phyloP scores from a whole-genome alignment of 345 rosid species.

The Lumnitzera racemosa region DNA sequence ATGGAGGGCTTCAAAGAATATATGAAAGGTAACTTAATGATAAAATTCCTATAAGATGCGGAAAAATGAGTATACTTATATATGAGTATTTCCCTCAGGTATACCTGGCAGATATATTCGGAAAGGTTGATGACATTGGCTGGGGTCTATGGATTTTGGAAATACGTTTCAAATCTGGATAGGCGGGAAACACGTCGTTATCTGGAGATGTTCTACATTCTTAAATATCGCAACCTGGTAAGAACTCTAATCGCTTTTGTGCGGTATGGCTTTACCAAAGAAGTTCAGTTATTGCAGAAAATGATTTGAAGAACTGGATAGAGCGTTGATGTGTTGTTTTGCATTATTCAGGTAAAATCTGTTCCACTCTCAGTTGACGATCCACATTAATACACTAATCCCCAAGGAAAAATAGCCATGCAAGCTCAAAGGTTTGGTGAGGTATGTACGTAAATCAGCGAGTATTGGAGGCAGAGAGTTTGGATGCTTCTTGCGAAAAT shows the following conservation, averaged over 20 bases:
- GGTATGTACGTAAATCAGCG: too few relatives aligned
- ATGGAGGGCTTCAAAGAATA: constrained; percentile 6
- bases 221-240: constrained; percentile 48
- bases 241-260: constrained; percentile 9
- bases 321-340: not conserved
- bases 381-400: too few relatives aligned
- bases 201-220: constrained; percentile 54
- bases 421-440: too few relatives aligned
- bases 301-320: not conserved
- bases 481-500: too few relatives aligned
- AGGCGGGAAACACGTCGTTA: constrained; percentile 46
- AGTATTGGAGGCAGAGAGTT: too few relatives aligned
- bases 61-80: too few relatives aligned
- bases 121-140: constrained; percentile 45
- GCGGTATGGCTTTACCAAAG: not conserved
- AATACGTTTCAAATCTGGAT: constrained; percentile 50
- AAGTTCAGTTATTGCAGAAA: not conserved
- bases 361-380: constrained; percentile 29
- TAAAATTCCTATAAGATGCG: too few relatives aligned
- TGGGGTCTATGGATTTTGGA: constrained; percentile 57
- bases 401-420: too few relatives aligned
- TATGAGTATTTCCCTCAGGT: constrained; percentile 15
- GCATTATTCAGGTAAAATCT: constrained; percentile 28
- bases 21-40: not conserved
- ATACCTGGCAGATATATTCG: constrained; percentile 55